Evolutionary conservation across 805 yeast genomes (phyloP), one percentile per base, ranked within the genome.

Genomic region (Sugiyamaella marilandica): DNA sequence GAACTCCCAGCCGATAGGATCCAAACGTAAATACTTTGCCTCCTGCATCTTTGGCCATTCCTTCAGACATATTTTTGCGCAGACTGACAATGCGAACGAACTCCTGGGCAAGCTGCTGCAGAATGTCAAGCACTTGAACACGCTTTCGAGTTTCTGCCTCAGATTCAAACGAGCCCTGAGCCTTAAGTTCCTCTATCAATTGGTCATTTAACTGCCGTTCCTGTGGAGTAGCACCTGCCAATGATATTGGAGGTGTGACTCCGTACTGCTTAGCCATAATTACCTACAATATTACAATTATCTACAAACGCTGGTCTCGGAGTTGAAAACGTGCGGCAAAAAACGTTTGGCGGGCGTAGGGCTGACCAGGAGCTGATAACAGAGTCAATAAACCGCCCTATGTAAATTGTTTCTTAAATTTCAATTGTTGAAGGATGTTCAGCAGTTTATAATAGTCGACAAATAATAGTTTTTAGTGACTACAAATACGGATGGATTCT

Each of bases 11-110:
- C 57, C 97, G 76, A 64, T 91, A 94, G 1, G 97, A 90, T 0
- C 99, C 99, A 72, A 80, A 94, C 0, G 97, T 90, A 67, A 91
- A 94, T n/a, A 94, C 82, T 67, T 94, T 94, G 35, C 99, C 99
- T 36, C 99, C 99, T 0, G 98, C 95, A 69, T 94, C 99, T 52
- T 74, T 78, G 0, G 98, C 96, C 97, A 94, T 90, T 1, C 97
- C 97, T 55, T 94, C 98, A 34, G 90, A 82, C 97, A 94, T 90
- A 65, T 92, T 91, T 64, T 86, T 90, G 56, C 77, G 80, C 58
- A 80, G 77, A 2, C 95, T 85, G 8, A 90, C 97, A 11, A 71
- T 78, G 62, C 81, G 86, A 1, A 94, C 99, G 70, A 92, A 92
- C 58, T 85, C 87, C 61, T 84, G 80, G 0, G 87, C 80, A 62